A percentile compares a stretch with the other conserved stretches of the same genome.
Conservation (phyloP, 345 rosid genomes). For the Capsella bursapastoris region DNA sequence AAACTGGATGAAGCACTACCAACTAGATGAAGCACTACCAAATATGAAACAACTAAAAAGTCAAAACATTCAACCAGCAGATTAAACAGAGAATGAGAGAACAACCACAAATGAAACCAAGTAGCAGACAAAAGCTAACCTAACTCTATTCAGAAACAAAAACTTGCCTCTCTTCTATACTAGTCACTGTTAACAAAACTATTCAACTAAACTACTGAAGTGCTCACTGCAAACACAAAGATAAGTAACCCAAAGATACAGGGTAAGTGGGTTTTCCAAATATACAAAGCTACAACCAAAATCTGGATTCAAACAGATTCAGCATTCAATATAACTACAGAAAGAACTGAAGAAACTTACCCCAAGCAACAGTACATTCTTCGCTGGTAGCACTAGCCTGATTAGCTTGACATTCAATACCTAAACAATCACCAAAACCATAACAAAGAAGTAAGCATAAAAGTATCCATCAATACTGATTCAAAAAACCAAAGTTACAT, state of each 20-base stretch:
- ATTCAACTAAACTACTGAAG: background rate
- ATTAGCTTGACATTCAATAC: constrained; percentile 89
- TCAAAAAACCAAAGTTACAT: background rate
- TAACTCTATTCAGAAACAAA: background rate
- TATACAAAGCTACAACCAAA: background rate
- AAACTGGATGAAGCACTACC: background rate
- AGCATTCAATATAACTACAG: background rate
- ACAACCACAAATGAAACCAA: background rate
- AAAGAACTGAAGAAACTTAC: constrained; percentile 43
- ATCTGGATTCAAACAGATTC: background rate
- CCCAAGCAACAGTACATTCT: constrained; percentile 97
- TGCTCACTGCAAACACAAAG: background rate
- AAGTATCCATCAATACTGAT: background rate
- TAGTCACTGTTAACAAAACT: too few relatives aligned
- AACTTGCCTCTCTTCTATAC: background rate
- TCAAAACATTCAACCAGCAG: background rate
- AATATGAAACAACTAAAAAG: background rate
- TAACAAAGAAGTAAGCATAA: background rate
- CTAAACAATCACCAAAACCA: constrained; percentile 35
- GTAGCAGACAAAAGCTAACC: background rate
- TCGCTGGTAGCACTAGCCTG: constrained; percentile 85
- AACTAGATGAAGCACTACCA: too few relatives aligned
- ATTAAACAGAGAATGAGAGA: background rate
- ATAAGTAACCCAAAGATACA: background rate
- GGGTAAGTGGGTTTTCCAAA: background rate